Evolutionary conservation across 2,329 filamentous ascomycete genomes (phyloP), one percentile per base, ranked within the genome.

Genomic region (Orbilia quercus): DNA sequence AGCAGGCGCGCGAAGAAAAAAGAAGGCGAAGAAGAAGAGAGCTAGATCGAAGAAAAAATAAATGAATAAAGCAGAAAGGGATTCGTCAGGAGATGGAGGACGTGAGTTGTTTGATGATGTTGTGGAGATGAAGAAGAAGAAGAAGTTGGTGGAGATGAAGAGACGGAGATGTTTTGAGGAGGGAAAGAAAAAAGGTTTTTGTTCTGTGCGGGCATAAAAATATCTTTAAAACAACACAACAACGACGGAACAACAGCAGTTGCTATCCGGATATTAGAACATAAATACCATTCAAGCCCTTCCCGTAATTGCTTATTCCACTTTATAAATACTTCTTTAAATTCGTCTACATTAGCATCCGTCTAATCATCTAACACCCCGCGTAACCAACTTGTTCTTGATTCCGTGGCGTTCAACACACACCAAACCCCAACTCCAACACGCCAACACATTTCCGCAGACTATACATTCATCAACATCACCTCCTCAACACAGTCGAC

Each of bases 391-490:
- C n/a, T n/a, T n/a, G n/a, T n/a, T n/a, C n/a, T n/a, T n/a, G n/a
- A n/a, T n/a, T n/a, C n/a, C n/a, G 40, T 14, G 11, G 14, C 40
- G 40, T 14, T 18, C 7, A 18, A 36, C 23, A n/a, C n/a, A n/a
- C n/a, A n/a, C n/a, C 28, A 42, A 42, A 70, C 65, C 55, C 62
- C 66, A 71, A 57, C 48, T 58, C 20, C 66, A 71, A 71, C 66
- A 63, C 58, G 20, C 18, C 66, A 71, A 71, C 66, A 64, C 66
- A 71, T 71, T 57, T 65, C 62, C 59, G 45, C 58, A 16, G 58
- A 51, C 55, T 12, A 34, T 6, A 6, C 16, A 4, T n/a, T 18
- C 25, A 18, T 1, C 25, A n/a, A n/a, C 25, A 20, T 53, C 48
- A 36, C 48, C 25, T 18, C 51, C 9, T 36, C 36, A 5, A 5